Evolutionary conservation across 2,329 filamentous ascomycete species (phyloP).

Genomic region (Drechslerella stenobrocha): DNA sequence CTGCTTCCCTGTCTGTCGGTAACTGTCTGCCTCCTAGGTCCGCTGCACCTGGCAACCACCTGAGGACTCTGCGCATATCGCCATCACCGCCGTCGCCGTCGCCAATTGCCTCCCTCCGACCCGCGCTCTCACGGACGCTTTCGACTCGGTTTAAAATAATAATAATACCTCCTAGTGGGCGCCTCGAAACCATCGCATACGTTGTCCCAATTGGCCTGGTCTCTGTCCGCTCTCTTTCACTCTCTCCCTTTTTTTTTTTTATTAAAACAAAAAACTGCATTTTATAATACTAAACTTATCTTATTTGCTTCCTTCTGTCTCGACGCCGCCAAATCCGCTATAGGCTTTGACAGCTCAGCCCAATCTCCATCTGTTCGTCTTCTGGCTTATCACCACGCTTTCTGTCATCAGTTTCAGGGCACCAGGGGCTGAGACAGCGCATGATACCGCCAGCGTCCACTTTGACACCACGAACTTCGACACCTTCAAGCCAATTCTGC

Average conservation of each 20-base stretch:
- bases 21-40: neutral
- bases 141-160: neutral
- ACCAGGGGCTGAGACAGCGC: slow-evolving; percentile 12
- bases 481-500: slow-evolving; percentile 5
- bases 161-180: slow-evolving; percentile 6
- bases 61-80: neutral
- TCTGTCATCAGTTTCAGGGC: neutral
- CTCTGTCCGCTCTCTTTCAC: slow-evolving; percentile 18
- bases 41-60: neutral
- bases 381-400: neutral
- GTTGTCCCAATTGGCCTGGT: slow-evolving; percentile 35
- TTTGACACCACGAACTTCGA: slow-evolving; percentile 1
- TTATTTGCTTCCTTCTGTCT: neutral
- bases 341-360: slow-evolving; percentile 1
- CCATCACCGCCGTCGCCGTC: neutral
- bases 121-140: slow-evolving; percentile 37
- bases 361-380: neutral
- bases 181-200: slow-evolving; percentile 22
- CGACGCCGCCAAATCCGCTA: slow-evolving; percentile 15
- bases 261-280: too few species aligned
- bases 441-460: neutral
- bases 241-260: slow-evolving; percentile 15
- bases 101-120: slow-evolving; percentile 24
- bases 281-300: slow-evolving; percentile 2
- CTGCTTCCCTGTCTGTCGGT: neutral